A percentile compares a stretch with the other conserved stretches of the same genome.
Conservation (phyloP, 345 rosid genomes). For the Tarenaya hassleriana region DNA sequence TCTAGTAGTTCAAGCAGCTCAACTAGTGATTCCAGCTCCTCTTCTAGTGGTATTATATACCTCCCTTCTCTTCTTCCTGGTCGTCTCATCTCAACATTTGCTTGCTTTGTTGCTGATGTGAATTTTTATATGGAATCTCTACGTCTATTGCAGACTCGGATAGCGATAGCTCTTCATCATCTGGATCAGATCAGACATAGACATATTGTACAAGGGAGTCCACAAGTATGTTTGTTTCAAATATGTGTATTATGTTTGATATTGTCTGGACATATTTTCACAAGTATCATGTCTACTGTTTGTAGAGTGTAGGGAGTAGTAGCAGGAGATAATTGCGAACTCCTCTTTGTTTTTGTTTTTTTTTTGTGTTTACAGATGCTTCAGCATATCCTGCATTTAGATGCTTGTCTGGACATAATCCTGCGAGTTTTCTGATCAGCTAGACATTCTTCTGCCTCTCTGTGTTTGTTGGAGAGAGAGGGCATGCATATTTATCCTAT, state of each 20-base stretch:
- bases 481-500: no score
- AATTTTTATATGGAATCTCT: constrained; percentile 2
- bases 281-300: not conserved
- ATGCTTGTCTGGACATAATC: no score
- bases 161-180: constrained; percentile 80
- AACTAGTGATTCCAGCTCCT: constrained; percentile 88
- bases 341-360: not conserved
- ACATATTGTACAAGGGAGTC: no score
- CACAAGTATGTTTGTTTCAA: no score
- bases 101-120: not conserved
- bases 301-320: not conserved
- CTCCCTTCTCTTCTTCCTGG: not conserved
- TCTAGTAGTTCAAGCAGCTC: constrained; percentile 62
- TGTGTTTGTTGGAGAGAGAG: no score
- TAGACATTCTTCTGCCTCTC: no score
- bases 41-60: constrained; percentile 69
- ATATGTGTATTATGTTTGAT: no score
- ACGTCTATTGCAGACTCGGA: constrained; percentile 67
- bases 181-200: constrained; percentile 60
- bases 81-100: not conserved
- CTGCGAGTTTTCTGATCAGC: no score
- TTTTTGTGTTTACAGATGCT: not conserved
- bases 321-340: no score
- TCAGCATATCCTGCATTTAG: no score
- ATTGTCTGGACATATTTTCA: no score